Evolutionary conservation across 2,329 filamentous ascomycete genomes (phyloP).

Genomic region (Clonostachys byssicola): DNA sequence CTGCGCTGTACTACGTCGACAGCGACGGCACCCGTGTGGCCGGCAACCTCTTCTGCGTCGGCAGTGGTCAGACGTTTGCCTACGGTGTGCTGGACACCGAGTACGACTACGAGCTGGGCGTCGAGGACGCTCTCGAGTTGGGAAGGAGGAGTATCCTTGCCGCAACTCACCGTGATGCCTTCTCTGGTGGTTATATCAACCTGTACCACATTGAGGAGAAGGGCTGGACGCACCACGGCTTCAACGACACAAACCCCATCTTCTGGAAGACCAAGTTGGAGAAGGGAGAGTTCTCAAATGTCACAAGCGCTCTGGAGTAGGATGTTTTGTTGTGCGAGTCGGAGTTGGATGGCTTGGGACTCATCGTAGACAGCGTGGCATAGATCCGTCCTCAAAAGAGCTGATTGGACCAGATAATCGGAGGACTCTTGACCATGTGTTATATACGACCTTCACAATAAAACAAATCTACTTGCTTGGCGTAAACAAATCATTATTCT

Average conservation of each 20-base stretch:
- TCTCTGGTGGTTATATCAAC: slow-evolving; percentile 97
- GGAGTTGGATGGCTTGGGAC: slow-evolving; percentile 3
- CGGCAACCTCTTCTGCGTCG: slow-evolving; percentile 97
- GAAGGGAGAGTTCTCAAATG: slow-evolving; percentile 97
- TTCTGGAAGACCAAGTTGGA: slow-evolving; percentile 99
- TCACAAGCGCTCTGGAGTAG: slow-evolving; percentile 72
- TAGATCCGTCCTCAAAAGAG: too few relatives aligned
- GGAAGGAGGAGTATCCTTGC: slow-evolving; percentile 90
- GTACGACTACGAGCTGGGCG: slow-evolving; percentile 84
- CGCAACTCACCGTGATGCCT: slow-evolving; percentile 96
- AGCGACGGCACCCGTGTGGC: slow-evolving; percentile 83
- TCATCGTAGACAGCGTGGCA: slow-evolving; percentile 4
- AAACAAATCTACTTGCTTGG: background rate
- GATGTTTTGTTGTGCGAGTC: slow-evolving; percentile 4
- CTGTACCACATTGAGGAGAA: slow-evolving; percentile 98
- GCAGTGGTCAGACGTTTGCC: slow-evolving; percentile 96
- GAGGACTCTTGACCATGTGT: slow-evolving; percentile 10
- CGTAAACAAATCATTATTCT: too few relatives aligned
- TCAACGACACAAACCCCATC: slow-evolving; percentile 96
- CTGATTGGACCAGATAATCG: background rate
- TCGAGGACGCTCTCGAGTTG: slow-evolving; percentile 86
- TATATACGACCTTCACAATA: background rate
- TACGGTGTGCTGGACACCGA: slow-evolving; percentile 97
- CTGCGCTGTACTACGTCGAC: slow-evolving; percentile 98
- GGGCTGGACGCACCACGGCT: slow-evolving; percentile 98